These are phyloP conservation scores for Iberis pinnata DNA, from an alignment of 345 rosid genomes.

Conservation along the genomic window DNA sequence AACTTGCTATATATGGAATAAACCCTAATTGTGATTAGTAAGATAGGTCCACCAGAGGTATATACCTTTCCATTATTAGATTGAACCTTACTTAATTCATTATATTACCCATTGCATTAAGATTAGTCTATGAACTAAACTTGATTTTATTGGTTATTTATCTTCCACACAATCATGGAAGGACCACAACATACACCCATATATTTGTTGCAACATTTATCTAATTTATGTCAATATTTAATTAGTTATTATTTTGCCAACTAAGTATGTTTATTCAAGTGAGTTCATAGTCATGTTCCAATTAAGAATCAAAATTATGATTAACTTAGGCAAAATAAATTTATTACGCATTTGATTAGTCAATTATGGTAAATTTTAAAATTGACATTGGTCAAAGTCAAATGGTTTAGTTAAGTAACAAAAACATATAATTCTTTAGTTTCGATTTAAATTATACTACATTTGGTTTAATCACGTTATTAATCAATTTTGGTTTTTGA, in stretches of 20 bases:
- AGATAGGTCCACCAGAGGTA: slow-evolving; percentile 24
- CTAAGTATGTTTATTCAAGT: slow-evolving; percentile 12
- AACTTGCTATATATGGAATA: slow-evolving; percentile 23
- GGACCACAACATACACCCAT: slow-evolving; percentile 31
- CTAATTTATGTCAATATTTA: neutral
- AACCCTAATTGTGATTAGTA: slow-evolving; percentile 22
- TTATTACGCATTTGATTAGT: no score
- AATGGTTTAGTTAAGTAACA: no score
- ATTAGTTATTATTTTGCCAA: no score
- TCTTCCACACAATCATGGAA: slow-evolving; percentile 16
- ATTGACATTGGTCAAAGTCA: no score
- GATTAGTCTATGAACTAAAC: slow-evolving; percentile 14
- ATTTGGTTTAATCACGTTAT: neutral
- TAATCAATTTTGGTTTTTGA: neutral
- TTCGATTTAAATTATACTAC: no score
- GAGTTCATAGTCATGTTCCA: slow-evolving; percentile 26
- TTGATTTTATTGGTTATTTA: slow-evolving; percentile 23
- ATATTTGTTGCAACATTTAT: slow-evolving; percentile 9
- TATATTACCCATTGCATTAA: neutral
- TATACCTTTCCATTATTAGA: slow-evolving; percentile 29
- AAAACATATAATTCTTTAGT: no score
- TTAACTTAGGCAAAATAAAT: neutral
- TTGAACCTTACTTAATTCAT: slow-evolving; percentile 10
- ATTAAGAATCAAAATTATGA: slow-evolving; percentile 1
- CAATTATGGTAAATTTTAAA: no score